Conservation (phyloP, 2,329 filamentous ascomycete species). For the Nannizziopsis barbatae region DNA sequence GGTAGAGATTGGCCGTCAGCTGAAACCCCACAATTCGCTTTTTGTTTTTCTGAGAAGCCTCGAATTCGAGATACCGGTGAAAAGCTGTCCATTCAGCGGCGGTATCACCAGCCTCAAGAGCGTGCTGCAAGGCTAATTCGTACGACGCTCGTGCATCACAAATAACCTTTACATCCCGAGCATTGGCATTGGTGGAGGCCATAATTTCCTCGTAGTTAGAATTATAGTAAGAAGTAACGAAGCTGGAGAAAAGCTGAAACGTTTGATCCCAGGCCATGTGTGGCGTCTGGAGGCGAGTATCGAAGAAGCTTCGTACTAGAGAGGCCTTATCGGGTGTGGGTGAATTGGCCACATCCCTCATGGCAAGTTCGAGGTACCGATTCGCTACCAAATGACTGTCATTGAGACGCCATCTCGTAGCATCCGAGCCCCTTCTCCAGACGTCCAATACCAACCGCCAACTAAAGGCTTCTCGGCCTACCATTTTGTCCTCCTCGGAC, state of each 20-base stretch:
- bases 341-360: constrained; percentile 41
- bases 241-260: constrained; percentile 48
- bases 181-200: constrained; percentile 42
- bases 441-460: constrained; percentile 45
- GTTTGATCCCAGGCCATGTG: constrained; percentile 51
- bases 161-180: constrained; percentile 43
- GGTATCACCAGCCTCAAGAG: constrained; percentile 42
- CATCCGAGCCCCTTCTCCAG: constrained; percentile 46
- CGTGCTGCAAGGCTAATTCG: constrained; percentile 44
- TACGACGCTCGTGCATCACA: constrained; percentile 44
- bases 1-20: constrained; percentile 55
- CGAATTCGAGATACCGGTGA: constrained; percentile 72
- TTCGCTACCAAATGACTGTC: constrained; percentile 53
- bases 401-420: constrained; percentile 50
- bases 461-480: constrained; percentile 50
- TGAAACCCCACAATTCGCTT: constrained; percentile 44
- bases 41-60: constrained; percentile 53
- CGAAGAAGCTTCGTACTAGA: constrained; percentile 42
- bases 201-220: constrained; percentile 48
- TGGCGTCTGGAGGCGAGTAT: constrained; percentile 45
- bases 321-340: constrained; percentile 40
- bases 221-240: constrained; percentile 47
- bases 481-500: constrained; percentile 47
- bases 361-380: constrained; percentile 45
- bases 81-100: constrained; percentile 44